Evolutionary conservation across 371 early-diverging fungal genomes (phyloP), one percentile per base, ranked within the genome.

Genomic region (Blakeslea trispora): DNA sequence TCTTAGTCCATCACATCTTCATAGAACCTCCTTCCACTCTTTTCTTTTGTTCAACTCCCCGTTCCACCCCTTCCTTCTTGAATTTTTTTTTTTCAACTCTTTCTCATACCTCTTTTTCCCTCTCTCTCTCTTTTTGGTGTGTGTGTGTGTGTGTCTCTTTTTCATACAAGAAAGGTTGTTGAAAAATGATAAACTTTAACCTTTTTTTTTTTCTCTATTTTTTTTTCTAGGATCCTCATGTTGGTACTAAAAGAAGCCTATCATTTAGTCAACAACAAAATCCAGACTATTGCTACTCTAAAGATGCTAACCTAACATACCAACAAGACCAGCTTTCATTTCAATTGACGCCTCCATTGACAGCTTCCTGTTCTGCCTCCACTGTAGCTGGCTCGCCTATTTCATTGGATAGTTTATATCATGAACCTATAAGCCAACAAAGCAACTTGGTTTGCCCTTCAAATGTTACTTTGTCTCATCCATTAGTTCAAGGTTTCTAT

Each of bases 341-440:
- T 37, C 37, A 67, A 22, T 39, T 61, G 13, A 69, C 69, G 22
- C 72, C 72, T 5, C 66, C 68, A 6, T 50, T 72, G 15, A 64
- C 63, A 35, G 61, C 68, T 21, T 68, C 72, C 3, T 69, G 63
- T 21, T 64, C 68, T 39, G 56, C 65, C 15, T 61, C 65, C 5
- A 57, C 66, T 11, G 60, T 67, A 1, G 55, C 69, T 28, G 68
- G 68, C 1, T 71, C 71, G 6, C 71, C 71, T 42, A 60, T 66
- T 22, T 66, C 64, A 0, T 28, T 66, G 31, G 58, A 66, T 39
- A 57, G 37, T 18, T 55, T 61, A 43, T 65, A 63, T 47, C 54
- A 54, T 35, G 61, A 61, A 13, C 53, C 59, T 22, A 53, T 54
- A 28, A 54, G 44, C 7, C 48, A 45, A 17, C 45, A 58, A 34